Conservation (phyloP, 345 rosid species). For the Euphorbia tirucalli region DNA sequence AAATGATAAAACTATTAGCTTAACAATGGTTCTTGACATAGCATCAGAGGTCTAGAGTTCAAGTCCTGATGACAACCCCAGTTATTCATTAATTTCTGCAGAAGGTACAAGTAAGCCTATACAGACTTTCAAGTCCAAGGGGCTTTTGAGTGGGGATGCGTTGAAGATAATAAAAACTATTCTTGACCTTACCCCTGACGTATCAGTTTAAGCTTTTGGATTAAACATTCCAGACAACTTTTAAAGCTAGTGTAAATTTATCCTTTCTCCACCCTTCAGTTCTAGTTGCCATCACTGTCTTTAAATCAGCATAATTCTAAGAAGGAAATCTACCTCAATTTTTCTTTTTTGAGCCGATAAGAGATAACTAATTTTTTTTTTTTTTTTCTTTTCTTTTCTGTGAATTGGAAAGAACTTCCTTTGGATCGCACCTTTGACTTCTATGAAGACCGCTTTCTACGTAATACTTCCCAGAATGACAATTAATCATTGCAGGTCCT, state of each 20-base stretch:
- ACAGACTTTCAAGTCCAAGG: no score
- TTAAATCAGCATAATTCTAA: neutral
- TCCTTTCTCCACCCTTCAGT: neutral
- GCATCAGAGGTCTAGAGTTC: no score
- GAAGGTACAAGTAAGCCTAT: no score
- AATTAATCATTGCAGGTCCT: neutral
- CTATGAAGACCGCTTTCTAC: neutral
- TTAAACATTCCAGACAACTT: neutral
- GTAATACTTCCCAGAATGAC: neutral
- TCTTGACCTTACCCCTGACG: no score
- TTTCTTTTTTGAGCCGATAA: neutral
- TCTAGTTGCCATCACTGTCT: neutral
- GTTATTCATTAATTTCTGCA: no score
- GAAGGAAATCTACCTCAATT: neutral
- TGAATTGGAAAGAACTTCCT: neutral
- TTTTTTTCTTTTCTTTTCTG: neutral
- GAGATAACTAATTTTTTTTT: neutral
- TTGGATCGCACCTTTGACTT: neutral
- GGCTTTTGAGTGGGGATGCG: no score
- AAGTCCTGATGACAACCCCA: no score
- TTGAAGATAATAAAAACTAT: no score
- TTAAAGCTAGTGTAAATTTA: neutral
- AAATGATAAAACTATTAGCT: no score
- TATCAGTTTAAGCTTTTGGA: no score
- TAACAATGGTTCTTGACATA: no score